These are phyloP conservation scores for Aristolochia fimbriata DNA, from an alignment of 164 flowering plant species.

Conservation along the genomic window DNA sequence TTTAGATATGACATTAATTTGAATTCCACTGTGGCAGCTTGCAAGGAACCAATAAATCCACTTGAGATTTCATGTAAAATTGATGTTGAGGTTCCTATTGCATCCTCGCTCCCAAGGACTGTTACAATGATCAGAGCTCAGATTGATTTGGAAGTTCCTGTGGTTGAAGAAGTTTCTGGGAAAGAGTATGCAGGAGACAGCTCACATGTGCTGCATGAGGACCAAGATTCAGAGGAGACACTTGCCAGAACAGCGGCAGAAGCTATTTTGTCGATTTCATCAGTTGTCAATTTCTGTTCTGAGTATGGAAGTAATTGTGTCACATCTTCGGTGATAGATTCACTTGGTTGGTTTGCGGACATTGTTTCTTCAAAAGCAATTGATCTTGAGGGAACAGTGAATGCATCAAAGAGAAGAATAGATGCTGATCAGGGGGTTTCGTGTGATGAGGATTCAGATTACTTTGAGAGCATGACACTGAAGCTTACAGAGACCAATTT, in stretches of 20 bases:
- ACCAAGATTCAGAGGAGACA: slow-evolving; percentile 9
- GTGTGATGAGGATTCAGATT: slow-evolving; percentile 34
- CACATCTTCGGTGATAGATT: slow-evolving; percentile 12
- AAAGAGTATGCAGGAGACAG: slow-evolving; percentile 10
- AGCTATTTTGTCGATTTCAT: slow-evolving; percentile 45
- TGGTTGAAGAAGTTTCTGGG: slow-evolving; percentile 14
- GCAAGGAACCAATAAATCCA: slow-evolving; percentile 1
- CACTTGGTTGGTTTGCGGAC: slow-evolving; percentile 58
- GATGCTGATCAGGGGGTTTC: slow-evolving; percentile 5
- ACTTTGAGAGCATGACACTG: slow-evolving; percentile 79
- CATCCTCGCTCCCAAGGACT: slow-evolving; percentile 16
- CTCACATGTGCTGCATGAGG: slow-evolving; percentile 4
- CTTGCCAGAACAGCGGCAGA: slow-evolving; percentile 37
- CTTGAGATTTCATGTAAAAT: not conserved
- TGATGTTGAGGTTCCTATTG: slow-evolving; percentile 41
- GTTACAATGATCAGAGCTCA: slow-evolving; percentile 19
- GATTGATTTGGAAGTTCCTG: slow-evolving; percentile 65
- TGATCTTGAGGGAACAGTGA: slow-evolving; percentile 9
- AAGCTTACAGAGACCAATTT: slow-evolving; percentile 42
- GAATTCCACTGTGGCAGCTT: slow-evolving; percentile 27
- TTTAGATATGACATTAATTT: slow-evolving; percentile 43
- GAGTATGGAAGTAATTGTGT: slow-evolving; percentile 5
- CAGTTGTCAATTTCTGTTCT: slow-evolving; percentile 1
- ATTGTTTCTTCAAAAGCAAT: slow-evolving; percentile 19
- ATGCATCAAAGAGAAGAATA: slow-evolving; percentile 5